Conservation (phyloP, 2,329 filamentous ascomycete genomes). For the Xenoacremonium recifei region DNA sequence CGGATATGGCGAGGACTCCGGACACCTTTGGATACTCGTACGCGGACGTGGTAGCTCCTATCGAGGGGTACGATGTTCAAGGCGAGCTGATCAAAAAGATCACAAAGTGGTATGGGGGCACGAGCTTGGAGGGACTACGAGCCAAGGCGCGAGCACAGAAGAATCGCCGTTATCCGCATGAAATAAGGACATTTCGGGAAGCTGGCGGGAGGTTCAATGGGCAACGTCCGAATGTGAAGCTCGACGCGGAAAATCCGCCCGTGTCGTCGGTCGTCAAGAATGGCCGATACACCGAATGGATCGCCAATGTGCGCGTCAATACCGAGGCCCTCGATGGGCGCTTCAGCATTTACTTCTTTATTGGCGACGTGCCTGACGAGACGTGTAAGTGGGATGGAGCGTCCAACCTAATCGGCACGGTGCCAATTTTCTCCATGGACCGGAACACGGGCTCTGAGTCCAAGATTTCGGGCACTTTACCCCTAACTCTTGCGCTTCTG, state of each 20-base stretch:
- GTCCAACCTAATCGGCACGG: slow-evolving; percentile 58
- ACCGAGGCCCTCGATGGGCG: slow-evolving; percentile 60
- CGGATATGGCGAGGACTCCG: slow-evolving; percentile 57
- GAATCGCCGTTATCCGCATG: not conserved
- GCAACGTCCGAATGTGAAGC: slow-evolving; percentile 23
- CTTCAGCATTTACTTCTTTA: slow-evolving; percentile 65
- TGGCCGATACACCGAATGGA: slow-evolving; percentile 60
- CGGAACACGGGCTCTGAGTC: slow-evolving; percentile 30
- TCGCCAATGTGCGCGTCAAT: slow-evolving; percentile 62
- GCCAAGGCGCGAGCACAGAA: slow-evolving; percentile 5
- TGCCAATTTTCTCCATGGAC: slow-evolving; percentile 53
- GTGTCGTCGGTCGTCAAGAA: slow-evolving; percentile 33
- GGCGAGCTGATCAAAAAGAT: slow-evolving; percentile 43
- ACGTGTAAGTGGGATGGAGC: slow-evolving; percentile 49
- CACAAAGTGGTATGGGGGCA: slow-evolving; percentile 46
- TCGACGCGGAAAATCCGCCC: slow-evolving; percentile 22
- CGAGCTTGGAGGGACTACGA: slow-evolving; percentile 27
- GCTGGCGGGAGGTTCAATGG: slow-evolving; percentile 4
- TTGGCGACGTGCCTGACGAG: slow-evolving; percentile 52
- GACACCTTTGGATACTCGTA: slow-evolving; percentile 73
- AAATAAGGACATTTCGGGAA: slow-evolving; percentile 1
- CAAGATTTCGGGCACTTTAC: slow-evolving; percentile 48
- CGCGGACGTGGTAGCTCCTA: slow-evolving; percentile 50
- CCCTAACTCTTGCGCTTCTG: slow-evolving; percentile 49
- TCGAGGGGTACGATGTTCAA: slow-evolving; percentile 24